These are phyloP conservation scores for Xylariomycetidae sp. DNA, from an alignment of 2,329 filamentous ascomycete genomes.

Conservation along the genomic window DNA sequence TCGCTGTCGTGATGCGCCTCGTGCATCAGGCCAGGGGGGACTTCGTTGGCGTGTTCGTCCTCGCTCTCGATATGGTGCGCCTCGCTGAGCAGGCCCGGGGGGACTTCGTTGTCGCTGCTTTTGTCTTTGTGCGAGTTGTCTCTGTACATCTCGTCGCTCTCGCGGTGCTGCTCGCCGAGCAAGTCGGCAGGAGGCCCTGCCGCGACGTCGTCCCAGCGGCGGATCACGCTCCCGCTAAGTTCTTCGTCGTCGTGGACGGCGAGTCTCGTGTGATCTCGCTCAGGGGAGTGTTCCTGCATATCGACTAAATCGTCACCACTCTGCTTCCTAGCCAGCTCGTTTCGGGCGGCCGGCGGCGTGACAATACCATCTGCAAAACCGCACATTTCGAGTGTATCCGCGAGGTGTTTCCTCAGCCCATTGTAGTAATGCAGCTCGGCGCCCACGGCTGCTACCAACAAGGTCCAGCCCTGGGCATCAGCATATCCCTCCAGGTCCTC, in stretches of 20 bases:
- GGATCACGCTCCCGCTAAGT: constrained; percentile 27
- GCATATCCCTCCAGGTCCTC: constrained; percentile 48
- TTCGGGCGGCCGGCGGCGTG: constrained; percentile 6
- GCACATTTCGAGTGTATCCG: constrained; percentile 26
- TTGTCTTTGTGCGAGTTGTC: constrained; percentile 9
- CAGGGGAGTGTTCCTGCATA: constrained; percentile 5
- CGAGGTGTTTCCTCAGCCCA: constrained; percentile 54
- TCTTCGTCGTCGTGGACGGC: constrained; percentile 17
- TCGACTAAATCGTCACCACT: constrained; percentile 11
- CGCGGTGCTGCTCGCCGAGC: not conserved
- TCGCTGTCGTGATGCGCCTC: constrained; percentile 12
- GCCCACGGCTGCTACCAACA: constrained; percentile 69
- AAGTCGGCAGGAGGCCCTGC: constrained; percentile 27
- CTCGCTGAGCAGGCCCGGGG: constrained; percentile 14
- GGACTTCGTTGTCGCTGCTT: constrained; percentile 18
- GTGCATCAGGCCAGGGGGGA: constrained; percentile 12
- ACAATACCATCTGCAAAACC: constrained; percentile 21
- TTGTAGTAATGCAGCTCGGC: constrained; percentile 65
- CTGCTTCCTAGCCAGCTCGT: not conserved
- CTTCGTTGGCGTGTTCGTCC: constrained; percentile 13
- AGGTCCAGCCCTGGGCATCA: constrained; percentile 61
- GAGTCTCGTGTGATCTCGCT: constrained; percentile 1
- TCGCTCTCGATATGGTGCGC: constrained; percentile 6
- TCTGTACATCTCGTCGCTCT: constrained; percentile 28
- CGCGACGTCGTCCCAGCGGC: constrained; percentile 23